phyloP scores from a whole-genome alignment of 1,139 yeast genomes.

The Zhuliangozyma blackwelliae region DNA sequence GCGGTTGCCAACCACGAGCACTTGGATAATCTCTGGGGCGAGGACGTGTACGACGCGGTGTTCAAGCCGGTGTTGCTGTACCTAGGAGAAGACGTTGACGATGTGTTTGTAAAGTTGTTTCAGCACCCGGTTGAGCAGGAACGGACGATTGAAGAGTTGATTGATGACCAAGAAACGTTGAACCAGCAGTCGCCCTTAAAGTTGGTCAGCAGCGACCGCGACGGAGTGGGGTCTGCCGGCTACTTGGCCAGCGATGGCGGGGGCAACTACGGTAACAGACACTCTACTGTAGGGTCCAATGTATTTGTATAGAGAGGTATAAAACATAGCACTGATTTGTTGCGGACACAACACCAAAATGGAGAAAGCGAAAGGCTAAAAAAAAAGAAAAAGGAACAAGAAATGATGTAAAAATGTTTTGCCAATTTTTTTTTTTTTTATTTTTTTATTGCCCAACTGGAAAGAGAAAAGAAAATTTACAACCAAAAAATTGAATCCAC shows the following conservation, averaged over 20 bases:
- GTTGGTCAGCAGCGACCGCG: background rate
- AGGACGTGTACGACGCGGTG: conserved; percentile 47
- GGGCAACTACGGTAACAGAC: conserved; percentile 3
- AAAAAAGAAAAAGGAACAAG: no score
- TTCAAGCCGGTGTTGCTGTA: conserved; percentile 46
- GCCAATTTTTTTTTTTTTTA: no score
- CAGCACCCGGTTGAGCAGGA: conserved; percentile 1
- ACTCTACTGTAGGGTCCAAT: conserved; percentile 1
- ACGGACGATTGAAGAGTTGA: conserved; percentile 11
- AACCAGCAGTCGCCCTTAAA: conserved; percentile 8
- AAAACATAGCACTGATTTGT: no score
- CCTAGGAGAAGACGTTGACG: conserved; percentile 21
- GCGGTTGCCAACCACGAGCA: conserved; percentile 73
- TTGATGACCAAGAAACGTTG: conserved; percentile 4
- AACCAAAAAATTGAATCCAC: no score
- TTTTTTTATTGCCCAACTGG: no score
- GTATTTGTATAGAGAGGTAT: conserved; percentile 2
- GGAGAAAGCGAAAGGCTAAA: no score
- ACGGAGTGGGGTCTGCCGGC: background rate
- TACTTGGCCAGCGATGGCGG: background rate
- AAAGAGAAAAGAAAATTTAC: no score
- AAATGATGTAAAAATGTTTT: no score
- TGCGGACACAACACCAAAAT: no score
- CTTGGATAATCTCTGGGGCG: conserved; percentile 87
- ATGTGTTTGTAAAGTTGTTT: conserved; percentile 8